A percentile compares a stretch with the other conserved stretches of the same genome.
Conservation (phyloP, 768 basidiomycete species). For the Podaxis carcinomalis region DNA sequence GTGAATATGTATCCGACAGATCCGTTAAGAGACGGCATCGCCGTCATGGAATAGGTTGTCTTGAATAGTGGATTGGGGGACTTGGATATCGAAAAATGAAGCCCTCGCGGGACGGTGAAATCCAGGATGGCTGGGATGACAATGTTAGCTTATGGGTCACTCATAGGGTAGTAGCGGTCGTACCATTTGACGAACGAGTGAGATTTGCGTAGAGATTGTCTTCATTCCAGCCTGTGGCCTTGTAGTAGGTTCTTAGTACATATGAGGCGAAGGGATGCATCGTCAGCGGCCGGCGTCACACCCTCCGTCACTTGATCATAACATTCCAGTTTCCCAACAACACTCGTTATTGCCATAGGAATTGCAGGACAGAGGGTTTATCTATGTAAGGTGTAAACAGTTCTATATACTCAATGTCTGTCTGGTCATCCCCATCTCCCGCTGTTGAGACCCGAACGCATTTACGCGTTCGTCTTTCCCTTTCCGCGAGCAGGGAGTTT, state of each 20-base stretch:
- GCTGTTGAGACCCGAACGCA: neutral
- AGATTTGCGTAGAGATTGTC: constrained; percentile 91
- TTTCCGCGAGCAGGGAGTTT: no score
- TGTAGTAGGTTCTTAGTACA: constrained; percentile 86
- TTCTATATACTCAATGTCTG: constrained; percentile 1
- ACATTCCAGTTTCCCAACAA: neutral
- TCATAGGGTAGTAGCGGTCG: constrained; percentile 4
- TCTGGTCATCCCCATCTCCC: neutral
- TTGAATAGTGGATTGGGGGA: constrained; percentile 86
- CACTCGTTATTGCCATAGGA: neutral
- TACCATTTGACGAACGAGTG: constrained; percentile 86
- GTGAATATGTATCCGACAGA: constrained; percentile 93
- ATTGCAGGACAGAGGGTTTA: neutral
- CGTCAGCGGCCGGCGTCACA: neutral
- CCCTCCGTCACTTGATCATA: neutral
- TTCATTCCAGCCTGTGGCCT: constrained; percentile 94
- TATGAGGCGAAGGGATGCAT: constrained; percentile 90
- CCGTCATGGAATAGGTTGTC: constrained; percentile 90
- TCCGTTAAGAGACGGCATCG: constrained; percentile 89
- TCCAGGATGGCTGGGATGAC: constrained; percentile 73
- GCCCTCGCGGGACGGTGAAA: constrained; percentile 80
- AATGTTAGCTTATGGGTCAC: constrained; percentile 5
- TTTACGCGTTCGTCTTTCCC: constrained; percentile 1
- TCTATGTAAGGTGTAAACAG: neutral
- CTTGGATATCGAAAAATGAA: constrained; percentile 79